Evolutionary conservation across 257 asterid species (phyloP), one percentile per base, ranked within the genome.

Genomic region (Knoxia roxburghii): DNA sequence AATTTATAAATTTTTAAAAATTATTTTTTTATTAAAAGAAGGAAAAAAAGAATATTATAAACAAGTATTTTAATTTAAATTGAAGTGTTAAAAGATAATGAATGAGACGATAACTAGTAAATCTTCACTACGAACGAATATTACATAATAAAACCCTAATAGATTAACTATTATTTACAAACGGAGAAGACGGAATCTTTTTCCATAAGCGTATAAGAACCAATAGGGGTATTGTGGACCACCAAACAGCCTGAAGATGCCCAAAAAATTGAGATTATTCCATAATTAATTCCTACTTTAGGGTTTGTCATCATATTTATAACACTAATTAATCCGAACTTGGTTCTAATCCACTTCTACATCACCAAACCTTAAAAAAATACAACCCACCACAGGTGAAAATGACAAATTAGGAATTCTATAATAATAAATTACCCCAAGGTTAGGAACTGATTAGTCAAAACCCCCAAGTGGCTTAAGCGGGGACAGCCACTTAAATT

Each of bases 151-250:
- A n/a, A n/a, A n/a, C n/a, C n/a, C n/a, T n/a, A n/a, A n/a, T n/a
- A n/a, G n/a, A n/a, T n/a, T n/a, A n/a, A n/a, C n/a, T n/a, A n/a
- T n/a, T n/a, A n/a, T n/a, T n/a, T n/a, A n/a, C n/a, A n/a, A n/a
- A n/a, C n/a, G n/a, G n/a, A n/a, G n/a, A n/a, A n/a, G n/a, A 58
- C 68, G 78, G 81, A 74, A 80, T 76, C 68, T 67, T 72, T 66
- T 53, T 49, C 65, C 55, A 37, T 54, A 29, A 11, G 67, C 65
- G 64, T 68, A 73, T 65, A 29, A 30, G 69, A 65, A 62, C 61
- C 23, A 20, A 15, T 2, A 17, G 9, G 51, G 0, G 23, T 20
- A 7, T 20, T 9, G 59, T 68, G 81, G 72, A 64, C 82, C 69
- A 27, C 35, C 62, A 76, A 71, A 83, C 80, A 75, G 77, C 76